Percentiles rank a stretch among this genome's conserved stretches.
Evolutionary conservation across 2,329 filamentous ascomycete genomes (phyloP).

Genomic region (Hymenoscyphus occultus): DNA sequence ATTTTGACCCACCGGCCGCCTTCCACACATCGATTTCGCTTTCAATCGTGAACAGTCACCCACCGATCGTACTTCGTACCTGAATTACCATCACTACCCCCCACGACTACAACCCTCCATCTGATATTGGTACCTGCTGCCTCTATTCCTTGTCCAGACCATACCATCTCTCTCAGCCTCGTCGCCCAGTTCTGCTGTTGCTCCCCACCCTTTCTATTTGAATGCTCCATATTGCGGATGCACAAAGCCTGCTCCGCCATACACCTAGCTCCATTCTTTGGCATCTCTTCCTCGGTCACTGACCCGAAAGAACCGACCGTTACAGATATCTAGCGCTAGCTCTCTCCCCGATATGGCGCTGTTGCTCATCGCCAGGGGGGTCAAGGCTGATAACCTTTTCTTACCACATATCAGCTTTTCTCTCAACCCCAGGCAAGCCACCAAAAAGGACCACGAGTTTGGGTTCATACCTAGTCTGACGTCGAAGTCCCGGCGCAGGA

Average conservation of each 20-base stretch:
- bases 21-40: neutral
- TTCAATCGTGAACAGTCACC: constrained; percentile 1
- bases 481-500: constrained; percentile 20
- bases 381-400: constrained; percentile 32
- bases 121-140: neutral
- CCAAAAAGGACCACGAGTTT: constrained; percentile 31
- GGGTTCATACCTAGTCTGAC: constrained; percentile 20
- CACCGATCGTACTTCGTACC: constrained; percentile 4
- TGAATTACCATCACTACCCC: neutral
- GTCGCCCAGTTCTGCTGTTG: constrained; percentile 7
- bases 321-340: neutral
- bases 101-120: neutral
- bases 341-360: neutral
- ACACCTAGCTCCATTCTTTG: constrained; percentile 17
- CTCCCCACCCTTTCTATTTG: constrained; percentile 10
- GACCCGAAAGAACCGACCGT: constrained; percentile 5
- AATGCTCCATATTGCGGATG: neutral
- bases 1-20: neutral
- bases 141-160: neutral
- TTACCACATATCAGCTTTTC: constrained; percentile 34
- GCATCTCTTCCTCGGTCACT: constrained; percentile 12
- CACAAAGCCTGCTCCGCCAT: constrained; percentile 17
- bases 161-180: neutral
- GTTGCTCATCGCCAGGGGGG: constrained; percentile 14
- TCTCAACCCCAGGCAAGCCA: constrained; percentile 21